A percentile compares a stretch with the other conserved stretches of the same genome.
Evolutionary conservation across 139 green algal genomes (phyloP).

Genomic region (Coelastrella sp.): DNA sequence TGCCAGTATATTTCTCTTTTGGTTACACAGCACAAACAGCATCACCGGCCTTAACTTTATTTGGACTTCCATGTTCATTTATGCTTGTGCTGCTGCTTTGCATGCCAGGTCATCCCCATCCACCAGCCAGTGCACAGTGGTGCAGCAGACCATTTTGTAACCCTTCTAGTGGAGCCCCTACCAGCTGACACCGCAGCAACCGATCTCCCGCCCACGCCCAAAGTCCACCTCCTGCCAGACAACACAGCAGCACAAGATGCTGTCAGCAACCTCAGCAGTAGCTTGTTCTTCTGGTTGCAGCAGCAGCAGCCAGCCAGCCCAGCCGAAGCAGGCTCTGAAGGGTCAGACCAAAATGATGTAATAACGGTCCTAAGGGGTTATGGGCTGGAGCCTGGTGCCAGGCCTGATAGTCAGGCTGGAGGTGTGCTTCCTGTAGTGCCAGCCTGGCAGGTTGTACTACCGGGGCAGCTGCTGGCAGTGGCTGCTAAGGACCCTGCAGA

Average conservation of each 20-base stretch:
- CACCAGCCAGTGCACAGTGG: slow-evolving; percentile 55
- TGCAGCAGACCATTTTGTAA: slow-evolving; percentile 65
- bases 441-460: slow-evolving; percentile 46
- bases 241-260: slow-evolving; percentile 16
- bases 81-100: neutral
- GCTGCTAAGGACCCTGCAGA: slow-evolving; percentile 61
- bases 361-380: slow-evolving; percentile 20
- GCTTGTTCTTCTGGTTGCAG: slow-evolving; percentile 49
- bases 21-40: too few relatives aligned
- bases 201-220: neutral
- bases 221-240: slow-evolving; percentile 66
- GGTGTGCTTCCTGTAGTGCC: slow-evolving; percentile 1
- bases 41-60: too few relatives aligned
- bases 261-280: neutral
- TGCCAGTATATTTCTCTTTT: too few relatives aligned
- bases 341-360: neutral
- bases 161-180: slow-evolving; percentile 53
- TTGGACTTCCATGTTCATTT: too few relatives aligned
- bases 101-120: slow-evolving; percentile 66
- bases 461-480: slow-evolving; percentile 65
- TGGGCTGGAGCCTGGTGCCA: neutral
- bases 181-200: neutral
- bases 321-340: neutral
- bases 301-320: neutral
- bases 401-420: neutral